These are phyloP conservation scores for Hymenoscyphus repandus DNA, from an alignment of 2,329 filamentous ascomycete species.

Conservation along the genomic window DNA sequence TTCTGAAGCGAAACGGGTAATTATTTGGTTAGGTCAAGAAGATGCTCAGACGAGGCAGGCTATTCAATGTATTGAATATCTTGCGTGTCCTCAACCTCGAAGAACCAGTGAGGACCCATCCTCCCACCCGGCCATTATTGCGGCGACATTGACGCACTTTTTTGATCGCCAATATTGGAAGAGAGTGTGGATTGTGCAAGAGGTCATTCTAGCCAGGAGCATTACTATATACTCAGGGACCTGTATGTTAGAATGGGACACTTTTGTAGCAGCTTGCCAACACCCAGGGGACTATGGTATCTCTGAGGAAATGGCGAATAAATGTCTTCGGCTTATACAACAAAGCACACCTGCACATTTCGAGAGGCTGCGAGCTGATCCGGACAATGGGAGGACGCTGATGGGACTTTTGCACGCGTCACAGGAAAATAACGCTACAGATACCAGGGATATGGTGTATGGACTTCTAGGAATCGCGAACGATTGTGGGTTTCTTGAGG, in stretches of 20 bases:
- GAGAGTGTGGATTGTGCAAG: neutral
- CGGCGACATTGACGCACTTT: neutral
- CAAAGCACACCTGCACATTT: neutral
- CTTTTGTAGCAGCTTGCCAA: neutral
- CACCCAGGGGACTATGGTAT: neutral
- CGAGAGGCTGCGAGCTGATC: neutral
- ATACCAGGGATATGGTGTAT: neutral
- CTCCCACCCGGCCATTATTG: neutral
- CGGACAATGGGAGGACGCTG: neutral
- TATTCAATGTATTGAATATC: neutral
- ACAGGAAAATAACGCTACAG: neutral
- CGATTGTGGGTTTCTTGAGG: neutral
- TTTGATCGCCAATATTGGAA: neutral
- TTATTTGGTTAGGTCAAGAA: conserved; percentile 13
- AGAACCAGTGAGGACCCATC: neutral
- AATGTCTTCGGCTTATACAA: neutral
- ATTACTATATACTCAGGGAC: neutral
- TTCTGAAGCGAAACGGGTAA: neutral
- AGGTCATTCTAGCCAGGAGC: neutral
- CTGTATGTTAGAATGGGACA: neutral
- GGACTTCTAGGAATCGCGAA: neutral
- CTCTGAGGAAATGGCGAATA: neutral
- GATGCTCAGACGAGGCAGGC: neutral
- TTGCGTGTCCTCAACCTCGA: neutral
- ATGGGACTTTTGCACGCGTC: neutral